Conservation (phyloP, 805 yeast genomes). For the Cyberlindnera petersonii region DNA sequence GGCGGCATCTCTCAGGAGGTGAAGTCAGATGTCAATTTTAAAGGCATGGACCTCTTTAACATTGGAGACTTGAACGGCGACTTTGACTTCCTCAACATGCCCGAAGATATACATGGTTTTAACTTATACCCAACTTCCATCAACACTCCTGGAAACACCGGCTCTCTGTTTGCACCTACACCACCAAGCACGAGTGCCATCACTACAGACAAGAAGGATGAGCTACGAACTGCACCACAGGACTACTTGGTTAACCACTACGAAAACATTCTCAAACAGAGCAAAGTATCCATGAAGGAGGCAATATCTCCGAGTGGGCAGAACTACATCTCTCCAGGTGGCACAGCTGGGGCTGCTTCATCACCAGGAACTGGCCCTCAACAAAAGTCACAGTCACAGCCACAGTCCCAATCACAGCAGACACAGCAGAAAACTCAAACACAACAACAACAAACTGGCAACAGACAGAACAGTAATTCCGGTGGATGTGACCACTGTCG, state of each 20-base stretch:
- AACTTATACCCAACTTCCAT: constrained; percentile 5
- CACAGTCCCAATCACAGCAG: not conserved
- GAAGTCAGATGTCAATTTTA: not conserved
- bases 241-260: constrained; percentile 24
- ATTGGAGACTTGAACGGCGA: constrained; percentile 20
- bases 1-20: not conserved
- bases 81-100: constrained; percentile 24
- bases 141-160: constrained; percentile 13
- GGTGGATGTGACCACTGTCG: constrained; percentile 62
- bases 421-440: not conserved
- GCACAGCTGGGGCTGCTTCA: constrained; percentile 12
- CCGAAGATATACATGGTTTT: constrained; percentile 19
- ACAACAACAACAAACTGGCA: not conserved
- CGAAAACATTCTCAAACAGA: constrained; percentile 25
- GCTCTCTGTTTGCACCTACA: constrained; percentile 17
- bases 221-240: constrained; percentile 6
- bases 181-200: constrained; percentile 7
- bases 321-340: constrained; percentile 16
- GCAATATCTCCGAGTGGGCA: constrained; percentile 18
- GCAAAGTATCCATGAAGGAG: constrained; percentile 23
- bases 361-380: constrained; percentile 7
- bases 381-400: constrained; percentile 2
- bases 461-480: constrained; percentile 1
- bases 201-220: constrained; percentile 1
- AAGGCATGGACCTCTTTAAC: constrained; percentile 19